phyloP scores from a whole-genome alignment of 371 early-diverging fungal genomes.

The Umbelopsis sp. region DNA sequence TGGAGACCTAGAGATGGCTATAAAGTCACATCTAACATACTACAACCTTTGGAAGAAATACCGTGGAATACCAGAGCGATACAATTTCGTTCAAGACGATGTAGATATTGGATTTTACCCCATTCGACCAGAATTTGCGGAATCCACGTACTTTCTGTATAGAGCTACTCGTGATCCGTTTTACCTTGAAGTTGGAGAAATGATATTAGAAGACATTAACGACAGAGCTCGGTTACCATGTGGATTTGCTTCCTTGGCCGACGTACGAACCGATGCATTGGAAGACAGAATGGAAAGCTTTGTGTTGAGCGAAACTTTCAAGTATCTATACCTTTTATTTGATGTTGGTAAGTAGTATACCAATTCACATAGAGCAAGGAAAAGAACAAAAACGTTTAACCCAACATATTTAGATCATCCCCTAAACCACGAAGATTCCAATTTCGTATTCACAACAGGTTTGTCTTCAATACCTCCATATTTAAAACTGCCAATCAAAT shows the following conservation, averaged over 20 bases:
- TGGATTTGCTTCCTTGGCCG: slow-evolving; percentile 81
- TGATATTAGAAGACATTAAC: slow-evolving; percentile 82
- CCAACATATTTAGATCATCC: slow-evolving; percentile 41
- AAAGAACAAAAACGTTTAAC: slow-evolving; percentile 11
- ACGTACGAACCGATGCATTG: slow-evolving; percentile 64
- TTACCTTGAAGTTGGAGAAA: slow-evolving; percentile 89
- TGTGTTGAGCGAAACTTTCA: slow-evolving; percentile 92
- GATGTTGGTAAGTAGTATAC: slow-evolving; percentile 51
- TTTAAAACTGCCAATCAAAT: not conserved
- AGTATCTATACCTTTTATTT: slow-evolving; percentile 91
- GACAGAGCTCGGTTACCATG: slow-evolving; percentile 72
- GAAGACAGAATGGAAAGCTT: slow-evolving; percentile 96
- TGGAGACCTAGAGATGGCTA: slow-evolving; percentile 87
- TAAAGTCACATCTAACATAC: slow-evolving; percentile 79
- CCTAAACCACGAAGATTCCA: slow-evolving; percentile 69
- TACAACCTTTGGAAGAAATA: slow-evolving; percentile 87
- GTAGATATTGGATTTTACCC: slow-evolving; percentile 80
- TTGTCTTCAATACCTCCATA: slow-evolving; percentile 17
- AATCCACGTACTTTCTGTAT: slow-evolving; percentile 92
- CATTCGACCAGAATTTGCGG: slow-evolving; percentile 92
- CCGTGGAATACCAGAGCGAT: slow-evolving; percentile 87
- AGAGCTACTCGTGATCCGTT: slow-evolving; percentile 89
- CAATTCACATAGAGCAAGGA: slow-evolving; percentile 18
- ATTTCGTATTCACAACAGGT: slow-evolving; percentile 88
- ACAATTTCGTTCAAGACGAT: slow-evolving; percentile 65